phyloP scores from a whole-genome alignment of 495 filamentous ascomycete species.

The Chaetomium fimeti region DNA sequence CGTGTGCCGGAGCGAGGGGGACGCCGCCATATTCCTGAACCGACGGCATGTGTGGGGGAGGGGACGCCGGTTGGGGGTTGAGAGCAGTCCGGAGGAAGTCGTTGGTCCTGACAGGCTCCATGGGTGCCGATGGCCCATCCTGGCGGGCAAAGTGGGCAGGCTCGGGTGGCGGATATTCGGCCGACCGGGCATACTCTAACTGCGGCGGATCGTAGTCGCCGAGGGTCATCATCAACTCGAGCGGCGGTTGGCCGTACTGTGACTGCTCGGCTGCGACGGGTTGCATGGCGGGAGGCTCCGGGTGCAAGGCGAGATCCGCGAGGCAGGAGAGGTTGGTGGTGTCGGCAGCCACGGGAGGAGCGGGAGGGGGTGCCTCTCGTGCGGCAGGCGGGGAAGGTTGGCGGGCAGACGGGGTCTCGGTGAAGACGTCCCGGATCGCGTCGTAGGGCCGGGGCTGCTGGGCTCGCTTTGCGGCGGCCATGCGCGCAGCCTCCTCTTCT shows the following conservation, averaged over 20 bases:
- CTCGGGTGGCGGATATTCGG: slow-evolving; percentile 22
- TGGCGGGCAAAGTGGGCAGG: not conserved
- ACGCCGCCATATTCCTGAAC: slow-evolving; percentile 12
- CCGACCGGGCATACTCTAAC: slow-evolving; percentile 9
- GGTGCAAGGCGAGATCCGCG: slow-evolving; percentile 33
- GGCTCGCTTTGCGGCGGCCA: slow-evolving; percentile 25
- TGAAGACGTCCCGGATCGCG: slow-evolving; percentile 50
- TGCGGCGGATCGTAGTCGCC: slow-evolving; percentile 13
- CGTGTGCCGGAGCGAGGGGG: slow-evolving; percentile 1
- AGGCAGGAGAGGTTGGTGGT: slow-evolving; percentile 34
- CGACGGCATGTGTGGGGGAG: slow-evolving; percentile 5
- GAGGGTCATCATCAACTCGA: not conserved
- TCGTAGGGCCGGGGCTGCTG: slow-evolving; percentile 46
- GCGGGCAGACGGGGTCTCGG: slow-evolving; percentile 31
- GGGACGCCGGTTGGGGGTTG: slow-evolving; percentile 34
- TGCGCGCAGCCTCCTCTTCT: slow-evolving; percentile 26
- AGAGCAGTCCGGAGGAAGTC: slow-evolving; percentile 46
- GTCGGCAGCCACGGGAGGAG: slow-evolving; percentile 16
- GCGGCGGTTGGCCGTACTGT: slow-evolving; percentile 8
- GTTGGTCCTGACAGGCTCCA: slow-evolving; percentile 29
- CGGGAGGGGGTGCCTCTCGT: slow-evolving; percentile 17
- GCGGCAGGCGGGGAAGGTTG: slow-evolving; percentile 17
- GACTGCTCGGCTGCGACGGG: slow-evolving; percentile 4
- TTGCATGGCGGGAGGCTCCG: not conserved
- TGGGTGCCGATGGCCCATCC: slow-evolving; percentile 5